Evolutionary conservation across 805 yeast species (phyloP).

Genomic region (Wickerhamomyces tratensis): DNA sequence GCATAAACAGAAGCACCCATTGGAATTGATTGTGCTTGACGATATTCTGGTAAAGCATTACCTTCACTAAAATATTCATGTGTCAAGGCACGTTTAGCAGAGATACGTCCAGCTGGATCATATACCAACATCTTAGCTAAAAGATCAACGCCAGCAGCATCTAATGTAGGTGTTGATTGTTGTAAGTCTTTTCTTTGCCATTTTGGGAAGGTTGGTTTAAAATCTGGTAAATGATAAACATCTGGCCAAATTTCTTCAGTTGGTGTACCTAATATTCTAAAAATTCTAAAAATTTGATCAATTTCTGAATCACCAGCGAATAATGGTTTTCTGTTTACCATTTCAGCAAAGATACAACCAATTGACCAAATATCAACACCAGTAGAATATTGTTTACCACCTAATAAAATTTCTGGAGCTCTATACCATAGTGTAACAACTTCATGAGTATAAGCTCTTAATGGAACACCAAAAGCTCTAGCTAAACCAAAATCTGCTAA

Average conservation of each 20-base stretch:
- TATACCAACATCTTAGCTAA: constrained; percentile 71
- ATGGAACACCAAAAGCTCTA: constrained; percentile 94
- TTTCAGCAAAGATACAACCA: constrained; percentile 96
- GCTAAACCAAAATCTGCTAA: constrained; percentile 93
- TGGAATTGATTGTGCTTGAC: constrained; percentile 18
- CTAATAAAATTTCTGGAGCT: constrained; percentile 90
- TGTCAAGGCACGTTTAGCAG: constrained; percentile 85
- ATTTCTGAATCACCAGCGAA: constrained; percentile 98
- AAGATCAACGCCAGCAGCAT: constrained; percentile 75
- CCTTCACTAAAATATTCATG: constrained; percentile 81
- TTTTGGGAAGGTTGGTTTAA: constrained; percentile 86
- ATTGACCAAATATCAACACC: constrained; percentile 99
- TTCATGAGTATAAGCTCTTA: constrained; percentile 94
- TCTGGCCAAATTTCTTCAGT: constrained; percentile 93
- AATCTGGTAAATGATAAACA: constrained; percentile 83
- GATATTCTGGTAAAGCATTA: constrained; percentile 15
- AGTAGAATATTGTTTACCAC: constrained; percentile 94
- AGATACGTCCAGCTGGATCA: constrained; percentile 89
- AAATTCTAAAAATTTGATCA: constrained; percentile 91
- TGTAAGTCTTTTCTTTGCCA: constrained; percentile 70
- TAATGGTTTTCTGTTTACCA: constrained; percentile 91
- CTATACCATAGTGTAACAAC: constrained; percentile 98
- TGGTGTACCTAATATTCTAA: constrained; percentile 90
- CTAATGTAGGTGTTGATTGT: constrained; percentile 70
- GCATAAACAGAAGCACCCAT: constrained; percentile 20